Evolutionary conservation across 2,329 filamentous ascomycete species (phyloP).

Genomic region (Pestalotiopsis sp.): DNA sequence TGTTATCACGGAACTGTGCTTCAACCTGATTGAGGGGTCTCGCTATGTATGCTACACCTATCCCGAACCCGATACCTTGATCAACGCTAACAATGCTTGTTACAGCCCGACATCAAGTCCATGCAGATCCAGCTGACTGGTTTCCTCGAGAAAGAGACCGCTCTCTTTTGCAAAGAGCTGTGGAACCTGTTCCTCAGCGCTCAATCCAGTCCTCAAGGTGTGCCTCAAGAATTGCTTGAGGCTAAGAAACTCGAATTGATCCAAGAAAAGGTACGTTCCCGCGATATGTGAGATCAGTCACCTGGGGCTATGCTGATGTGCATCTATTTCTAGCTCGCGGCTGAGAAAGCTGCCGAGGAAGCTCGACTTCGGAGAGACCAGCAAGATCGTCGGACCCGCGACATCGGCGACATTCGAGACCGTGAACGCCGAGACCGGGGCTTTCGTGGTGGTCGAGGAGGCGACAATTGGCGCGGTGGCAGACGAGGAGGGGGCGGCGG

Average conservation of each 20-base stretch:
- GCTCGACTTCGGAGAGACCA: slow-evolving; percentile 70
- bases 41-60: slow-evolving; percentile 63
- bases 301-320: not conserved
- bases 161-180: slow-evolving; percentile 86
- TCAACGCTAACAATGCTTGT: slow-evolving; percentile 4
- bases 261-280: slow-evolving; percentile 76
- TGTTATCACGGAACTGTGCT: slow-evolving; percentile 85
- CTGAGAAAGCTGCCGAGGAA: slow-evolving; percentile 78
- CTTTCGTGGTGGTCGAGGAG: slow-evolving; percentile 44
- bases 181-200: slow-evolving; percentile 92
- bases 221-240: slow-evolving; percentile 91
- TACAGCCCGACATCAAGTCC: slow-evolving; percentile 89
- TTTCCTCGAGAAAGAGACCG: slow-evolving; percentile 90
- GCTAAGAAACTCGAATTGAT: slow-evolving; percentile 95
- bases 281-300: not conserved
- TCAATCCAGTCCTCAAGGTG: slow-evolving; percentile 82
- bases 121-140: slow-evolving; percentile 93
- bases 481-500: slow-evolving; percentile 52
- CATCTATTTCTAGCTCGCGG: slow-evolving; percentile 62
- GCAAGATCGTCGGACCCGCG: slow-evolving; percentile 69
- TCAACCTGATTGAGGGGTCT: slow-evolving; percentile 68
- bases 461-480: slow-evolving; percentile 52
- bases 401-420: slow-evolving; percentile 67
- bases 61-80: not conserved
- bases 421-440: slow-evolving; percentile 58